Conservation (phyloP, 495 filamentous ascomycete genomes). For the Annulohypoxylon moriforme region DNA sequence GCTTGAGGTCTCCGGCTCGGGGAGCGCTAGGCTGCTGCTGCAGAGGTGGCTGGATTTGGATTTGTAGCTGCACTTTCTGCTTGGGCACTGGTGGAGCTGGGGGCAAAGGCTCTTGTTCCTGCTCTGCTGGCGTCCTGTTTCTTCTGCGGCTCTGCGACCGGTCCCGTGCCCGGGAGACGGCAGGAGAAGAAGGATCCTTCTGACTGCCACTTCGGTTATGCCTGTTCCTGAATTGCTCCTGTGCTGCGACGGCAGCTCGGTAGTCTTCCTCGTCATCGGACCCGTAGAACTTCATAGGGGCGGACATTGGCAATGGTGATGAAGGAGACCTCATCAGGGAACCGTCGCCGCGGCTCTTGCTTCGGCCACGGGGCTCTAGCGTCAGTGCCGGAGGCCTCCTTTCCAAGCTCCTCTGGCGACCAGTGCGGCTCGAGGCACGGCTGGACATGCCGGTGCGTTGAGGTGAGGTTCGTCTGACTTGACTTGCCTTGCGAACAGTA, state of each 20-base stretch:
- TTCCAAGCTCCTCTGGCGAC: slow-evolving; percentile 64
- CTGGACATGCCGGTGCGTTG: slow-evolving; percentile 52
- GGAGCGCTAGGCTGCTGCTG: slow-evolving; percentile 44
- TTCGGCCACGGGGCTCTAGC: slow-evolving; percentile 66
- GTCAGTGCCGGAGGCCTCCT: slow-evolving; percentile 54
- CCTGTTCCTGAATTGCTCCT: slow-evolving; percentile 69
- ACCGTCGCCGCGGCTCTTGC: slow-evolving; percentile 62
- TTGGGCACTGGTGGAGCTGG: slow-evolving; percentile 43
- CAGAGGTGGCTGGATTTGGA: slow-evolving; percentile 47
- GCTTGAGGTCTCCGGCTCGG: slow-evolving; percentile 52
- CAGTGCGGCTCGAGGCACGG: slow-evolving; percentile 57
- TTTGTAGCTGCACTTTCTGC: slow-evolving; percentile 3
- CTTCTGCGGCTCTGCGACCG: slow-evolving; percentile 62
- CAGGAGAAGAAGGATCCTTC: slow-evolving; percentile 58
- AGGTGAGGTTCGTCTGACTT: slow-evolving; percentile 53
- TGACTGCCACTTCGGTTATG: slow-evolving; percentile 68
- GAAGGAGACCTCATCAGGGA: slow-evolving; percentile 79
- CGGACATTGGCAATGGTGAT: slow-evolving; percentile 77
- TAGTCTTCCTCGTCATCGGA: slow-evolving; percentile 71
- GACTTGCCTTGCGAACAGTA: slow-evolving; percentile 55
- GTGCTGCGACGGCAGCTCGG: slow-evolving; percentile 68
- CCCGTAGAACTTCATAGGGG: slow-evolving; percentile 53
- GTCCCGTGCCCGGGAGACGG: slow-evolving; percentile 55
- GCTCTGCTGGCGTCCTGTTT: slow-evolving; percentile 47
- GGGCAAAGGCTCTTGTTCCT: slow-evolving; percentile 36